A percentile compares a stretch with the other conserved stretches of the same genome.
Evolutionary conservation across 1,139 yeast species (phyloP).

Genomic region (Yamadazyma songkhlaensis): DNA sequence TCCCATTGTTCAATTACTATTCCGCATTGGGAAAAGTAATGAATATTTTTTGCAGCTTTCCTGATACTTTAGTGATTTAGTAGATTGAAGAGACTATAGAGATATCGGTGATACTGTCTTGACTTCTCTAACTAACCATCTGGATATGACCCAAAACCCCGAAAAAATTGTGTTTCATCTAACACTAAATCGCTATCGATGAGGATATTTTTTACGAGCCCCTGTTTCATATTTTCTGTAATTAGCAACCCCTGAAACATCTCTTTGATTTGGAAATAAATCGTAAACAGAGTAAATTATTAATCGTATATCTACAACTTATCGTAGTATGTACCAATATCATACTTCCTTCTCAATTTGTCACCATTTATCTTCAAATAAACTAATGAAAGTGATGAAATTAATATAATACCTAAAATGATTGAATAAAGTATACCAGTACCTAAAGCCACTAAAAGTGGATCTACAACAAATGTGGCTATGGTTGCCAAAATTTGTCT

Average conservation of each 20-base stretch:
- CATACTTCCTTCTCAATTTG: conserved; percentile 63
- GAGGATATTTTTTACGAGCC: background rate
- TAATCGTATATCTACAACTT: conserved; percentile 19
- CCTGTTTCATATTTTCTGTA: too few species aligned
- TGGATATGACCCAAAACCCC: too few species aligned
- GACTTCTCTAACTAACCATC: too few species aligned
- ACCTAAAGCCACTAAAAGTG: conserved; percentile 60
- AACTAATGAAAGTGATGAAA: conserved; percentile 42
- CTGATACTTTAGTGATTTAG: too few species aligned
- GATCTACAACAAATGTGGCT: conserved; percentile 75
- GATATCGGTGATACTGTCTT: background rate
- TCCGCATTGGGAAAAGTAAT: background rate
- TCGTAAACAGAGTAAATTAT: background rate
- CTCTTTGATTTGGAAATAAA: too few species aligned
- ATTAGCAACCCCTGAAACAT: too few species aligned
- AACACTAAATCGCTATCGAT: too few species aligned
- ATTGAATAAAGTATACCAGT: conserved; percentile 70
- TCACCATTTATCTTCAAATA: conserved; percentile 58
- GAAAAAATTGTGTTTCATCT: too few species aligned
- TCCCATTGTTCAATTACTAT: conserved; percentile 2
- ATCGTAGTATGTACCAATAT: conserved; percentile 58
- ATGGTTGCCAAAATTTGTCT: conserved; percentile 73
- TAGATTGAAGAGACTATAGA: too few species aligned
- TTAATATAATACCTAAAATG: conserved; percentile 53
- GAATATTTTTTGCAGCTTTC: too few species aligned